Evolutionary conservation across 495 filamentous ascomycete species (phyloP).

Genomic region (Aspergillus haitiensis): DNA sequence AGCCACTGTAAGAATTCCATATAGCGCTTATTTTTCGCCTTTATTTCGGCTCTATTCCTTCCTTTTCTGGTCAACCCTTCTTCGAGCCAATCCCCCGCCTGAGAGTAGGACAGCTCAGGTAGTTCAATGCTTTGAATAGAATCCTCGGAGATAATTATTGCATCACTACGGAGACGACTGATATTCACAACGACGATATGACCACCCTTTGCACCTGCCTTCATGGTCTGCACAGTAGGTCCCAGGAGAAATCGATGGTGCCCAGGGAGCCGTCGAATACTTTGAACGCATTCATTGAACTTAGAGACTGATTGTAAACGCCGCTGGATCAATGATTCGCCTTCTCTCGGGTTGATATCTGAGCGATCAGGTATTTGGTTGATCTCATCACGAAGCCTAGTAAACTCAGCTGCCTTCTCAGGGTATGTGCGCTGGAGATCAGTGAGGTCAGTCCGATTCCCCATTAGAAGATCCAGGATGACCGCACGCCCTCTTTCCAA

Average conservation of each 20-base stretch:
- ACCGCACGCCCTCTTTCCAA: constrained; percentile 2
- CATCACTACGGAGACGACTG: constrained; percentile 5
- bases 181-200: constrained; percentile 3
- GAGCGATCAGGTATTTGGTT: neutral
- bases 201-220: neutral
- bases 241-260: neutral
- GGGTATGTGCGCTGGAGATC: neutral
- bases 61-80: neutral
- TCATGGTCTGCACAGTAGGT: neutral
- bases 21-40: neutral
- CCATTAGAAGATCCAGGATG: neutral
- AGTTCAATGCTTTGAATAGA: neutral
- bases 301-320: neutral
- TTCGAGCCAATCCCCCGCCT: neutral
- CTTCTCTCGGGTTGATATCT: neutral
- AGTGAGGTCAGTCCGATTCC: neutral
- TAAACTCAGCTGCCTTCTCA: neutral
- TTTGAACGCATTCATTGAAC: neutral
- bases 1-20: constrained; percentile 6
- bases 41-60: neutral
- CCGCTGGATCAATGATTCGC: neutral
- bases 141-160: neutral
- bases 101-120: neutral
- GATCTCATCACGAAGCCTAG: neutral
- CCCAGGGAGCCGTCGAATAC: neutral